Evolutionary conservation across 1,284 basidiomycete genomes (phyloP), one percentile per base, ranked within the genome.

Genomic region (Trichosporon sp.): DNA sequence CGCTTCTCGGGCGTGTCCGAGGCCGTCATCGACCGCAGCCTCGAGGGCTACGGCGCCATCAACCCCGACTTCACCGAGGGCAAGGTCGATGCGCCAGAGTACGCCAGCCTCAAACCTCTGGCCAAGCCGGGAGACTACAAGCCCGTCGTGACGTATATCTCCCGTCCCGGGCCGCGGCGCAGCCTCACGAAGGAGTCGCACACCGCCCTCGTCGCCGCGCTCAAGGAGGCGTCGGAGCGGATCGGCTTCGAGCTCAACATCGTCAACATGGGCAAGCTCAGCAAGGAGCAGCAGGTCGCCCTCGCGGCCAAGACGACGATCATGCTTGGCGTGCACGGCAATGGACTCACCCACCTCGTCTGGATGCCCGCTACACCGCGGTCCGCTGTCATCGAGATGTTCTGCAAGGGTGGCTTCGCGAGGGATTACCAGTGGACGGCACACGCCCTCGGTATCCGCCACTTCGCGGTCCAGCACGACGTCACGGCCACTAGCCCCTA

Each of bases 261-360:
- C 52, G 74, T 80, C 11, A 74, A 78, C 63, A 78, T 78, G 25
- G 78, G 80, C 63, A 73, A 72, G 59, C 65, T 78, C 69, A 72
- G 68, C 25, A 80, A 79, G 69, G 77, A 80, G 66, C 78, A 80
- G 61, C 80, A 81, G 65, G 71, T 81, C 57, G 72, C 75, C 29
- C 63, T 81, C 32, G 77, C 80, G 3, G 78, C 87, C 1, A 83
- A 89, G 60, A 92, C 90, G 2, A 94, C 91, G 60, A 85, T 91
- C 70, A 81, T 92, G 75, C 81, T 91, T 46, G 89, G 89, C 36
- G 87, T 92, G 2, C 90, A 92, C 69, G 90, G 90, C 3, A 74
- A 91, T 73, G 90, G 89, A 8, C 81, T 92, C 2, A 88, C 76
- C 1, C 80, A 81, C 69, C 71, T 81, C 21, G 63, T 81, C 8